Evolutionary conservation across 2,329 filamentous ascomycete genomes (phyloP).

Genomic region (Byssothecium circinans): DNA sequence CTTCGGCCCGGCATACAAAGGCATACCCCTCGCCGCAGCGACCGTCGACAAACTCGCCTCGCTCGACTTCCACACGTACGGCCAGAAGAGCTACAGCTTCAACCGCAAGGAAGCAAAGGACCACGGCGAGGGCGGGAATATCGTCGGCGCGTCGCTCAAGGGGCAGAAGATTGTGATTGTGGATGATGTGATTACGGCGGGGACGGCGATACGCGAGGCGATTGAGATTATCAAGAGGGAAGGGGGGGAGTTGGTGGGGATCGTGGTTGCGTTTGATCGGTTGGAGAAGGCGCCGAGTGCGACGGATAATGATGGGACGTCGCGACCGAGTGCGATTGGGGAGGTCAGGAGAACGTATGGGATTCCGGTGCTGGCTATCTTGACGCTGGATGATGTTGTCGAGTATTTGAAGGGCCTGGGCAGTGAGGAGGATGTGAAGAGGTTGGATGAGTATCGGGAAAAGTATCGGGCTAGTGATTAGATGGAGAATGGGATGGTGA

Average conservation of each 20-base stretch:
- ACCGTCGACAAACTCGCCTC: conserved; percentile 75
- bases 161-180: conserved; percentile 87
- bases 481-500: conserved; percentile 11
- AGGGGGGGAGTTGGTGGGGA: conserved; percentile 81
- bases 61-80: conserved; percentile 67
- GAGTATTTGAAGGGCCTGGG: conserved; percentile 49
- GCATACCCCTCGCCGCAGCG: conserved; percentile 83
- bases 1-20: conserved; percentile 96
- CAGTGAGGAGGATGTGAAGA: conserved; percentile 49
- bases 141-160: conserved; percentile 83
- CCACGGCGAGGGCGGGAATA: conserved; percentile 91
- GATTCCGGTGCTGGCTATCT: conserved; percentile 79
- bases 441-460: conserved; percentile 43
- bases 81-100: conserved; percentile 78
- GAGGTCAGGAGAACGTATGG: conserved; percentile 81
- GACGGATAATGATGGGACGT: conserved; percentile 64
- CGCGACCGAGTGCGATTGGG: conserved; percentile 78
- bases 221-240: conserved; percentile 85
- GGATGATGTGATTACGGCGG: conserved; percentile 95
- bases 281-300: conserved; percentile 74
- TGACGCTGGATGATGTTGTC: conserved; percentile 79
- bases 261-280: conserved; percentile 85
- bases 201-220: conserved; percentile 90
- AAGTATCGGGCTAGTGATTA: conserved; percentile 46
- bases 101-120: conserved; percentile 97